These are phyloP conservation scores for Sporopachydermia lactativora DNA, from an alignment of 805 yeast species.

Conservation along the genomic window DNA sequence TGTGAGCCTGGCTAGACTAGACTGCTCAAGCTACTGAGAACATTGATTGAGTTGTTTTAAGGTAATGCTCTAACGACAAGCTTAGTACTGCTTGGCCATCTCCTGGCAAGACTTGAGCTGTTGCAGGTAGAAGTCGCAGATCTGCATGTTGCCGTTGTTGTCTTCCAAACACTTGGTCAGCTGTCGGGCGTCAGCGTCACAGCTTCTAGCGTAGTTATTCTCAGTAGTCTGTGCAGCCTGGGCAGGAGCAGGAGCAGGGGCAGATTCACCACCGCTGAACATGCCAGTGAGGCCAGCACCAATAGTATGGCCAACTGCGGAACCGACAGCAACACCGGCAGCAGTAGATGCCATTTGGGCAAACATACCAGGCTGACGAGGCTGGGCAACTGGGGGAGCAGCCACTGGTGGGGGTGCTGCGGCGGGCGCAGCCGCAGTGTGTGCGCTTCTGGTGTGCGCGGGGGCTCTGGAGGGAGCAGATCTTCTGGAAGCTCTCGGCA, in stretches of 20 bases:
- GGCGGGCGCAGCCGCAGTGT: conserved; percentile 15
- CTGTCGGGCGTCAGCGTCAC: conserved; percentile 89
- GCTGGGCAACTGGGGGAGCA: conserved; percentile 25
- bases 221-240: conserved; percentile 23
- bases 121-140: conserved; percentile 93
- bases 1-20: no score
- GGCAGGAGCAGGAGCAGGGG: conserved; percentile 36
- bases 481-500: conserved; percentile 2
- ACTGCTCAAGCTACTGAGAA: no score
- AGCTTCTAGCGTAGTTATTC: conserved; percentile 35
- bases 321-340: conserved; percentile 99
- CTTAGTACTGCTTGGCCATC: conserved; percentile 70
- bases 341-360: conserved; percentile 98
- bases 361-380: conserved; percentile 71
- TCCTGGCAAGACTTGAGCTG: conserved; percentile 96
- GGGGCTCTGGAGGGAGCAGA: conserved; percentile 20
- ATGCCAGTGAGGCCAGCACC: conserved; percentile 89
- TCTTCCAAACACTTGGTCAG: conserved; percentile 93
- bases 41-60: no score
- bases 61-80: no score
- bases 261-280: conserved; percentile 63
- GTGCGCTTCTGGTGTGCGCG: conserved; percentile 17
- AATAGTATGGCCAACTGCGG: conserved; percentile 90
- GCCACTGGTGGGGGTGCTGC: conserved; percentile 33
- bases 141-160: conserved; percentile 90